phyloP scores from a whole-genome alignment of 1,284 basidiomycete genomes.

The Ganoderma boninense region DNA sequence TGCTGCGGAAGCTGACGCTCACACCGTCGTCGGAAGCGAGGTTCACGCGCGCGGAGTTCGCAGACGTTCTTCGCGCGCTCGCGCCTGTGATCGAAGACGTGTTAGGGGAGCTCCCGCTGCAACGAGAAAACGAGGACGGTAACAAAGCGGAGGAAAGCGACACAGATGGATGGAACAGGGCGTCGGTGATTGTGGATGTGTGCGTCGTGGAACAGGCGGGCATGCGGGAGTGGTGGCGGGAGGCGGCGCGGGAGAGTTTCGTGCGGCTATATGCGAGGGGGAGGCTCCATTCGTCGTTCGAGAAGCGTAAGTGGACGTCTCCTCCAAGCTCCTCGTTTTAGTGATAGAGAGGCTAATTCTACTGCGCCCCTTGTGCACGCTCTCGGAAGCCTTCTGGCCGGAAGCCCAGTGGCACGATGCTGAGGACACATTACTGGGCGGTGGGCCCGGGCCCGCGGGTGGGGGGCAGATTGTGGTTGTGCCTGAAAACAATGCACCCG shows the following conservation, averaged over 20 bases:
- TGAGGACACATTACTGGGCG: not conserved
- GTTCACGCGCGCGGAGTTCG: not conserved
- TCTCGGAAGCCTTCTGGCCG: not conserved
- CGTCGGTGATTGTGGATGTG: not conserved
- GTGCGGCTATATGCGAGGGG: not conserved
- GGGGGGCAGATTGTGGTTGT: not conserved
- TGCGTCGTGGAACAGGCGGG: constrained; percentile 1
- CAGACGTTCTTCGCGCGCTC: not conserved
- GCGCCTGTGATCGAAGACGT: not conserved
- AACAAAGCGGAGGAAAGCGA: not conserved
- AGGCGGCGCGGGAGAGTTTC: not conserved
- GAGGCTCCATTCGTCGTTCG: not conserved
- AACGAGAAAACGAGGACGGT: not conserved
- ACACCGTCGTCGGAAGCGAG: not conserved
- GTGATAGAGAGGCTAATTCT: not conserved
- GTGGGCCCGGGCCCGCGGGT: too few relatives aligned
- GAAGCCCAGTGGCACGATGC: not conserved
- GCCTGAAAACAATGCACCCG: not conserved
- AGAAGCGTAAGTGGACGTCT: constrained; percentile 5
- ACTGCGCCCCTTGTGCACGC: too few relatives aligned
- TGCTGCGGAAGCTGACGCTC: not conserved
- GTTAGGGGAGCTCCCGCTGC: not conserved
- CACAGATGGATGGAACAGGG: not conserved
- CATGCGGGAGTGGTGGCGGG: constrained; percentile 2
- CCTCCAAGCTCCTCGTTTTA: too few relatives aligned